These are phyloP conservation scores for Entonaema liquescens DNA, from an alignment of 495 filamentous ascomycete genomes.

Conservation along the genomic window DNA sequence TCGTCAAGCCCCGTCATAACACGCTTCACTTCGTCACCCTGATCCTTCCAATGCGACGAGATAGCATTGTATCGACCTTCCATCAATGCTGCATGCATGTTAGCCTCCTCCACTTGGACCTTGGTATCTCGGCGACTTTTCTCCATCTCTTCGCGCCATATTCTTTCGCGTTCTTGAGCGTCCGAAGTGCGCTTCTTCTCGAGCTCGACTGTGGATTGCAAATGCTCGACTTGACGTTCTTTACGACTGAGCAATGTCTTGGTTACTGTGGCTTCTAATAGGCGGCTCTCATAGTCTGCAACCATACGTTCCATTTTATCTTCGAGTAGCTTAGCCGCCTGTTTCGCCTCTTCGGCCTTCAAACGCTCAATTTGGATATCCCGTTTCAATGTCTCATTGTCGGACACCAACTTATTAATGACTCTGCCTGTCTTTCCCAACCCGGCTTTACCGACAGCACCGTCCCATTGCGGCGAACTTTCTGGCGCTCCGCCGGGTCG, in stretches of 20 bases:
- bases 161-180: conserved; percentile 67
- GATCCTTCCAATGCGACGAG: conserved; percentile 68
- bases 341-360: conserved; percentile 75
- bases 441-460: conserved; percentile 78
- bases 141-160: conserved; percentile 69
- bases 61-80: conserved; percentile 77
- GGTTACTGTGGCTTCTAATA: conserved; percentile 75
- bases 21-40: conserved; percentile 67
- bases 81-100: conserved; percentile 61
- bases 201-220: conserved; percentile 70
- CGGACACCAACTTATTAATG: conserved; percentile 86
- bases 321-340: conserved; percentile 75
- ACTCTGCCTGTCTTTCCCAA: conserved; percentile 93
- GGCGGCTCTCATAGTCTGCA: conserved; percentile 70
- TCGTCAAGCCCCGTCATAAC: conserved; percentile 63
- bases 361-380: conserved; percentile 79
- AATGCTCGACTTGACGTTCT: conserved; percentile 80
- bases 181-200: conserved; percentile 70
- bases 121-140: conserved; percentile 67
- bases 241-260: conserved; percentile 76
- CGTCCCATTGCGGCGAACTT: conserved; percentile 66
- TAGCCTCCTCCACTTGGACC: conserved; percentile 68
- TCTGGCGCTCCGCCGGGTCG: conserved; percentile 24
- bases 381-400: conserved; percentile 84
- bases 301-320: conserved; percentile 74